Base-by-base conservation (phyloP, 2,329 filamentous ascomycete species). In the Fusarium protoensiforme region DNA sequence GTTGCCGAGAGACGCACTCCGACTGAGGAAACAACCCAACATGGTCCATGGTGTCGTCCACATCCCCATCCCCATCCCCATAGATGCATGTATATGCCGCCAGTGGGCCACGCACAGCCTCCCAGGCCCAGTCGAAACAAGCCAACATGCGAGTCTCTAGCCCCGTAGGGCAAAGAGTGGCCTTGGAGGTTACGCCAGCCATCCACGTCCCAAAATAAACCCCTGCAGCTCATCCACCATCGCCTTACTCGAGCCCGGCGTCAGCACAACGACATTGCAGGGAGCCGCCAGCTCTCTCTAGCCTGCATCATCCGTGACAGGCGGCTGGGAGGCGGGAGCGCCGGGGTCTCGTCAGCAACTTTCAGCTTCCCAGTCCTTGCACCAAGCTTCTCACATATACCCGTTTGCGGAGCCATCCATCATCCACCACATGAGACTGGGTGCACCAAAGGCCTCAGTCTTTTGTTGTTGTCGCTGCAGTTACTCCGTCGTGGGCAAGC, bases 121-220 rank as follows among this genome's bases (percentile, higher is more conserved):
- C 51, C 29, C 29, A 24, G 20, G 51, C 48, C 46, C 8, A 22
- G n/a, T 61, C 36, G 58, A 61, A 61, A 61, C 58, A 61, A 33
- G 22, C 39, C 39, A 43, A 35, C 58, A 33, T 9, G 16, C 31
- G 36, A 18, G 48, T 51, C 46, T 51, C 51, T 58, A 43, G 61
- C 48, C 48, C 48, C 18, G 29, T 56, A 56, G 14, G 62, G 62
- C 35, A 33, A 41, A 53, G 27, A 31, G 18, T 53, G 57, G 35
- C 35, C 33, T 61, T 53, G 63, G 39, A 18, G 31, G 60, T 51
- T 51, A 20, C 46, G 46, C 46, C 46, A 51, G 46, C 48, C 48
- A 53, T 53, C 48, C 48, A 16, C 48, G 18, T 61, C 64, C 60
- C 54, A 69, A 69, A 71, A 72, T 61, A 64, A 61, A 46, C 51